phyloP scores from a whole-genome alignment of 2,329 filamentous ascomycete genomes.

The Pseudogymnoascus sp. region DNA sequence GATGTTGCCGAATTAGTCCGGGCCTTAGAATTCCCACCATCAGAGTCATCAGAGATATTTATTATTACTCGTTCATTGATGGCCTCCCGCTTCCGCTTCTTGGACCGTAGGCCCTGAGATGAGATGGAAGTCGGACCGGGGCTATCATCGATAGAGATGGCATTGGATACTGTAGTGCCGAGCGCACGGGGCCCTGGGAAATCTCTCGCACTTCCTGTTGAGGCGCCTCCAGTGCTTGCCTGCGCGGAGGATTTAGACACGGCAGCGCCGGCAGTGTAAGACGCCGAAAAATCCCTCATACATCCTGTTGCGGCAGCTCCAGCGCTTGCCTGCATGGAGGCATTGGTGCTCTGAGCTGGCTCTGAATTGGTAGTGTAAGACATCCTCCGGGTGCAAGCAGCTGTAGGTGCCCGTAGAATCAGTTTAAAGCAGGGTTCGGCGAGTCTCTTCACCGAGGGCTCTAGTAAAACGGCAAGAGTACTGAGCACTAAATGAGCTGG shows the following conservation, averaged over 20 bases:
- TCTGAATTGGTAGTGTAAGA: neutral
- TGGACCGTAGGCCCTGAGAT: neutral
- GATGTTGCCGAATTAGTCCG: neutral
- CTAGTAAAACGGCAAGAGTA: neutral
- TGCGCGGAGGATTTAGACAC: neutral
- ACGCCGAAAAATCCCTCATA: conserved; percentile 3
- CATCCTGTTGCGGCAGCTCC: conserved; percentile 12
- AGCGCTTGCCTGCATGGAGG: conserved; percentile 7
- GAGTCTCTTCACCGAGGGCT: neutral
- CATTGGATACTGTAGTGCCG: neutral
- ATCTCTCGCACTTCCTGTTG: neutral
- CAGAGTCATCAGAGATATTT: neutral
- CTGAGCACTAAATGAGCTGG: neutral
- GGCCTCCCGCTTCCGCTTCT: neutral
- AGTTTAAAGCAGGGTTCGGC: neutral
- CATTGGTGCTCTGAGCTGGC: neutral
- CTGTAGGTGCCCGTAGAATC: conserved; percentile 2
- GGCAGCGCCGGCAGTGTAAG: neutral
- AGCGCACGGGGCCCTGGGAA: neutral
- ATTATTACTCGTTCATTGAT: neutral
- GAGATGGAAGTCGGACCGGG: neutral
- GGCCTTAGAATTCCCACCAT: neutral
- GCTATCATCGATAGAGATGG: neutral
- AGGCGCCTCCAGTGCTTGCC: neutral
- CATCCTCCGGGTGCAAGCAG: neutral